These are phyloP conservation scores for Saturnispora gosingensis DNA, from an alignment of 805 yeast species.

Conservation along the genomic window DNA sequence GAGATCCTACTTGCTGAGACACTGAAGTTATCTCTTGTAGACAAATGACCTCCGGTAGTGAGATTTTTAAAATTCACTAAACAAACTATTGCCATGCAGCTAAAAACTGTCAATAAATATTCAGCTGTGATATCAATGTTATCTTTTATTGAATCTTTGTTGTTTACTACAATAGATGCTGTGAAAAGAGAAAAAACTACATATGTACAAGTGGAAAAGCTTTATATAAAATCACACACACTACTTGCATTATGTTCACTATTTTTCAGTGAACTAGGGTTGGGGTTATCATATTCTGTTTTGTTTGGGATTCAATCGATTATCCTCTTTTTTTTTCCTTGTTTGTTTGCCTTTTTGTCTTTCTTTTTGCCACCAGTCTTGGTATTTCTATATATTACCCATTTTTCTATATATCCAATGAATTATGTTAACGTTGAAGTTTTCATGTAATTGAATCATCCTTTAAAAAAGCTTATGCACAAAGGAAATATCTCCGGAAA, in stretches of 20 bases:
- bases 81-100: background rate
- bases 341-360: background rate
- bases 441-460: background rate
- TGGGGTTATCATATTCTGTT: background rate
- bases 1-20: conserved; percentile 2
- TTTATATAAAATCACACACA: background rate
- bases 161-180: background rate
- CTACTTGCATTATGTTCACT: background rate
- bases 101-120: background rate
- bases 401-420: background rate
- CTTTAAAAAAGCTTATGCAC: background rate
- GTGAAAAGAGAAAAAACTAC: too few relatives aligned
- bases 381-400: background rate
- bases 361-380: background rate
- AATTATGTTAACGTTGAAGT: background rate
- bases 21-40: conserved; percentile 1
- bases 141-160: background rate
- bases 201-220: background rate
- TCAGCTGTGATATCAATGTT: background rate
- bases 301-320: background rate
- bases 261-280: background rate
- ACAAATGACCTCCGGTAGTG: background rate
- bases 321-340: background rate
- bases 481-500: background rate
- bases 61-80: too few relatives aligned